Percentiles rank a stretch among this genome's conserved stretches.
Conservation (phyloP, 1,284 basidiomycete genomes). For the Fistulinella cinereoalba region DNA sequence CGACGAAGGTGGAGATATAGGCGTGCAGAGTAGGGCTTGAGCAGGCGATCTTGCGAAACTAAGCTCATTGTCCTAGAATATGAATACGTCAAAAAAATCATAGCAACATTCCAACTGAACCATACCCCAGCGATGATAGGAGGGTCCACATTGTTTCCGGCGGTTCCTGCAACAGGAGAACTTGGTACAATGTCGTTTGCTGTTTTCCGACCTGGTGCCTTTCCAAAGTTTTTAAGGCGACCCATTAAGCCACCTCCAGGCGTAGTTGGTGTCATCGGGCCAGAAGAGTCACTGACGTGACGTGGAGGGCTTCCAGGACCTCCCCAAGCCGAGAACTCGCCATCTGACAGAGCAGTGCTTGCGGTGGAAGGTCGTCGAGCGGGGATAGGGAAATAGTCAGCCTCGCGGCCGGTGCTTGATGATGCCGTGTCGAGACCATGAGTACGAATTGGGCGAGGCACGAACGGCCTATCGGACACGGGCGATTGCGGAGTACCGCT, state of each 20-base stretch:
- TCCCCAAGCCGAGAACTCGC: slow-evolving; percentile 54
- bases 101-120: slow-evolving; percentile 1
- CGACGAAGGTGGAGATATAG: slow-evolving; percentile 68
- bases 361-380: slow-evolving; percentile 44
- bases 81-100: slow-evolving; percentile 1
- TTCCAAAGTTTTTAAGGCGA: slow-evolving; percentile 73
- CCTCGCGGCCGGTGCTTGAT: slow-evolving; percentile 28
- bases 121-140: slow-evolving; percentile 25
- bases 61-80: slow-evolving; percentile 20
- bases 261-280: slow-evolving; percentile 48
- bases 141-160: slow-evolving; percentile 16
- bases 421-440: slow-evolving; percentile 27
- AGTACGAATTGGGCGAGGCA: slow-evolving; percentile 33
- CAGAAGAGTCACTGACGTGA: slow-evolving; percentile 25
- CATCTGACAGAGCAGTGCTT: slow-evolving; percentile 38
- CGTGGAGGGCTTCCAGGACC: slow-evolving; percentile 40
- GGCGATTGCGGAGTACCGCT: slow-evolving; percentile 39
- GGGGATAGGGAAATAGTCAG: slow-evolving; percentile 54
- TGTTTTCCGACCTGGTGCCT: slow-evolving; percentile 35
- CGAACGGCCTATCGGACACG: slow-evolving; percentile 29
- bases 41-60: slow-evolving; percentile 47
- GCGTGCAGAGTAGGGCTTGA: slow-evolving; percentile 64
- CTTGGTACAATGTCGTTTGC: slow-evolving; percentile 23
- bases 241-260: slow-evolving; percentile 70
- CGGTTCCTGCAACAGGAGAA: slow-evolving; percentile 24